These are phyloP conservation scores for Rugonectria rugulosa DNA, from an alignment of 2,329 filamentous ascomycete genomes.

Conservation along the genomic window DNA sequence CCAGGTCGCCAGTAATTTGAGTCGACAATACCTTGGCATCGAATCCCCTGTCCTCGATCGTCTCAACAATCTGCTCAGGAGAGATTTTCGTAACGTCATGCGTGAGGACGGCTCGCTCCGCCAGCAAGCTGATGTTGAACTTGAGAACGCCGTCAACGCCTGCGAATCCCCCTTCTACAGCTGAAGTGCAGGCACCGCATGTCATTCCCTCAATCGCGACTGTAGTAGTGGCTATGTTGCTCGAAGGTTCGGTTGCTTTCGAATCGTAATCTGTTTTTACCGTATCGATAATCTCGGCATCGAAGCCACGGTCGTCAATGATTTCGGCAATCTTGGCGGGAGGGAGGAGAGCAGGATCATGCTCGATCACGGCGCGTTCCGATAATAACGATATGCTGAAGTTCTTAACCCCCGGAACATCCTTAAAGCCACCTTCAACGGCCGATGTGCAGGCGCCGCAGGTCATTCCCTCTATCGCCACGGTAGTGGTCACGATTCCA, in stretches of 20 bases:
- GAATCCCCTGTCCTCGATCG: conserved; percentile 90
- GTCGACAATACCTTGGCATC: conserved; percentile 85
- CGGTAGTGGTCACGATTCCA: conserved; percentile 70
- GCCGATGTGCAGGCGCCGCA: conserved; percentile 90
- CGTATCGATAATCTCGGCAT: conserved; percentile 79
- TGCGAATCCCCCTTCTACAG: conserved; percentile 84
- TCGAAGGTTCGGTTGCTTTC: conserved; percentile 42
- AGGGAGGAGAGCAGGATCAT: conserved; percentile 68
- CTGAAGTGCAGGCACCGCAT: conserved; percentile 93
- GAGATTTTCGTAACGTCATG: conserved; percentile 79
- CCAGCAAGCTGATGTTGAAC: conserved; percentile 94
- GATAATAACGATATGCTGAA: conserved; percentile 87
- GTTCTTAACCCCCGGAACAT: conserved; percentile 73
- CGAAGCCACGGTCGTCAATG: conserved; percentile 80
- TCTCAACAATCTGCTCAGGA: conserved; percentile 77
- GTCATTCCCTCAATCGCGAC: conserved; percentile 96
- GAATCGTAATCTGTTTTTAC: conserved; percentile 50
- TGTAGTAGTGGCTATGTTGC: conserved; percentile 74
- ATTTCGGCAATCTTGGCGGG: conserved; percentile 63
- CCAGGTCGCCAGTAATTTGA: conserved; percentile 63
- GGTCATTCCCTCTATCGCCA: conserved; percentile 88
- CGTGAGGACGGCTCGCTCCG: conserved; percentile 87
- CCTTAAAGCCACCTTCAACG: conserved; percentile 80
- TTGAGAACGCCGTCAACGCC: conserved; percentile 79
- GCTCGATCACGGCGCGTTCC: conserved; percentile 84